Evolutionary conservation across 306 rosid species (phyloP), one percentile per base, ranked within the genome.

Genomic region (Fragaria ananassa): DNA sequence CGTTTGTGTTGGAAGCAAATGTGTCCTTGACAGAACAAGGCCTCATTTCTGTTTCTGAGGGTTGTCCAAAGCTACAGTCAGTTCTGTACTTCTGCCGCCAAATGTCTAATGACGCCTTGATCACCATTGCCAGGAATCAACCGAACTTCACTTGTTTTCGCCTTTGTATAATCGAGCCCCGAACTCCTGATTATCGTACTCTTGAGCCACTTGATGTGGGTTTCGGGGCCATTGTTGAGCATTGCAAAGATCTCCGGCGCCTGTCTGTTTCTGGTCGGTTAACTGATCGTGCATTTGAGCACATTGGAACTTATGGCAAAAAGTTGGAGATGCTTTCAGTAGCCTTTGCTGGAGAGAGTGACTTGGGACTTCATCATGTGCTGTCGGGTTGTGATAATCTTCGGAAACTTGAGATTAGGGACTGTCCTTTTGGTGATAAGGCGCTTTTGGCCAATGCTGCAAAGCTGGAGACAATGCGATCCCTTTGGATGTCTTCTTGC

Each of bases 401-500:
- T 68, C 84, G 93, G 87, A 95, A 95, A 85, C 87, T 95, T 85
- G 99, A 95, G 91, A 93, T 95, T 72, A 90, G 98, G 87, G 99
- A 95, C 85, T 95, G 97, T 81, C 99, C 99, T 49, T 95, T 95
- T 83, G 97, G 99, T 54, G 98, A 95, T 68, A 92, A 95, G 80
- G 97, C 99, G 76, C 99, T 95, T 72, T 87, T 95, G 86, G 98
- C 96, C 72, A 95, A 95, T 80, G 99, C 98, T 87, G 97, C 93
- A 71, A 95, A 95, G 93, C 96, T 95, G 96, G 96, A 95, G 98
- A 95, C 99, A 92, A 95, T 95, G 99, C 99, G 99, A 95, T 92
- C 99, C 98, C 98, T 95, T 95, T 95, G 98, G 98, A 95, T 95
- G 97, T 95, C 98, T 87, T 88, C 97, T 86, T 95, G 99, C 91